Evolutionary conservation across 768 basidiomycete species (phyloP).

Genomic region (Tricholoma terreum): DNA sequence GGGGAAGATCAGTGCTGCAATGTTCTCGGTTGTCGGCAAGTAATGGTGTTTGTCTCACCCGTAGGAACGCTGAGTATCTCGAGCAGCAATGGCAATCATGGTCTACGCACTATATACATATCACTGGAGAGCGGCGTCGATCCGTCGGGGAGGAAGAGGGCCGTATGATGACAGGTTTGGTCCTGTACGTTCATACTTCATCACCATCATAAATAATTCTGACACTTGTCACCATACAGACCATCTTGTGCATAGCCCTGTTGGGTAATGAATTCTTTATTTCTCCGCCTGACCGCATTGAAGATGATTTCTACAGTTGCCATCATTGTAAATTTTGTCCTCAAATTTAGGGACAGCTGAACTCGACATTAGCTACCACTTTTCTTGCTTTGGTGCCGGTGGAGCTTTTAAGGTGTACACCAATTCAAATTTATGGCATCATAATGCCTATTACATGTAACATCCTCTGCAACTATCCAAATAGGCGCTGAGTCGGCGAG

Average conservation of each 20-base stretch:
- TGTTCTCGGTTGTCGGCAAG: constrained; percentile 92
- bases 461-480: too few relatives aligned
- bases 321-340: constrained; percentile 79
- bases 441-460: too few relatives aligned
- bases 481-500: too few relatives aligned
- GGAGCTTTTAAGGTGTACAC: too few relatives aligned
- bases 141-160: constrained; percentile 85
- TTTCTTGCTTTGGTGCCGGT: too few relatives aligned
- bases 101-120: constrained; percentile 92
- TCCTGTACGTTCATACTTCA: constrained; percentile 60
- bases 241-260: constrained; percentile 77
- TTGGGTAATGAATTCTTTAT: constrained; percentile 49
- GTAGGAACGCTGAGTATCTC: constrained; percentile 5
- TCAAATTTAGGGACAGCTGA: constrained; percentile 62
- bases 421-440: too few relatives aligned
- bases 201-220: not conserved
- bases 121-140: constrained; percentile 94
- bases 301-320: constrained; percentile 51
- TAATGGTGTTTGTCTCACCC: constrained; percentile 6
- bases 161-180: constrained; percentile 97
- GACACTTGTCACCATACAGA: constrained; percentile 40
- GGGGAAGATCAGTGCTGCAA: constrained; percentile 91
- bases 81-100: constrained; percentile 94
- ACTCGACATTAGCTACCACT: not conserved
- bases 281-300: not conserved